Evolutionary conservation across 2,329 filamentous ascomycete species (phyloP), one percentile per base, ranked within the genome.

Genomic region (Colletotrichum liaoningense): DNA sequence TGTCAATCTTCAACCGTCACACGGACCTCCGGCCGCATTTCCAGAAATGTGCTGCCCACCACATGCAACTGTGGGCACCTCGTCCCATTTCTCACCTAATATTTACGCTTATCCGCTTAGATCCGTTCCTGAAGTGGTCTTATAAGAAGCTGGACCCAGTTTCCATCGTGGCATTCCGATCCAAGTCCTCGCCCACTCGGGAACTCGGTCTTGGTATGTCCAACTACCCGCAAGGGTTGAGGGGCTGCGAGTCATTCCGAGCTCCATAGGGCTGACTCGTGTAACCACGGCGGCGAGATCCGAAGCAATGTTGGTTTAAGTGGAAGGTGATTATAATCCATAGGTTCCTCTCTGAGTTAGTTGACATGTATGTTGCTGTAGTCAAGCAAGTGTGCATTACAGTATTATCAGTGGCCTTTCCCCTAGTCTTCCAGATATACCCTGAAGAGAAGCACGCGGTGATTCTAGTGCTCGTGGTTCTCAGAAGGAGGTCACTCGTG

Each of bases 211-310:
- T 19, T 24, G 52, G 54, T 42, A 54, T 30, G 38, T 1, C 38
- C 38, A 42, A 42, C 38, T 42, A 52, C 22, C 9, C 54, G 66
- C 68, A 67, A 56, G 63, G 68, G 56, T 67, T 30, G 14, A 14
- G 9, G 19, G 22, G 19, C 22, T 60, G 68, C 68, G 68, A 71
- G 68, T 71, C 63, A 71, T 66, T 66, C 4, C 4, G 24, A 46
- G 46, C 46, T 71, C 68, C 68, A 67, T 30, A 67, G 35, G 68
- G 56, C 63, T 71, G 68, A 71, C 62, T 71, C 68, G 52, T 30
- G 62, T 28, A n/a, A 52, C 42, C 3, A 42, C 38, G 5, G 38
- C 38, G 38, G 38, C 38, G 38, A 42, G 38, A 42, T 42, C 38
- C 38, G 38, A 42, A 19, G 16, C 1, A 6, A 14, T 42, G 14